These are phyloP conservation scores for Babesia gibsoni DNA, from an alignment of 169 alveolate genomes.

Conservation along the genomic window DNA sequence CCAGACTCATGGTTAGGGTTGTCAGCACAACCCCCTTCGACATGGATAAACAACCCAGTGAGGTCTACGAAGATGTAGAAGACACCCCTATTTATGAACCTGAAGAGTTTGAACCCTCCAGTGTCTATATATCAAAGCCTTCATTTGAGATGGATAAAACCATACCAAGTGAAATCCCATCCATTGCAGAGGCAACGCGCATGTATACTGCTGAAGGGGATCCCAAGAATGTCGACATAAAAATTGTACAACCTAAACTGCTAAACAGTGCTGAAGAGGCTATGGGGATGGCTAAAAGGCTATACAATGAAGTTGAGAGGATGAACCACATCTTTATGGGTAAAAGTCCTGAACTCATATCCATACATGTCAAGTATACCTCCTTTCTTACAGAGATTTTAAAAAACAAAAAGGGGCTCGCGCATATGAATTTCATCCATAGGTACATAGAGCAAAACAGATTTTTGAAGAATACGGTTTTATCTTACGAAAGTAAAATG, in stretches of 20 bases:
- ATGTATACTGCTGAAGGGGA: not conserved
- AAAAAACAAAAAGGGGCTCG: constrained; percentile 6
- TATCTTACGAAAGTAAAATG: not conserved
- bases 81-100: too few species aligned
- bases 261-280: constrained; percentile 21
- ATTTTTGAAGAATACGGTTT: not conserved
- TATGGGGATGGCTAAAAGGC: not conserved
- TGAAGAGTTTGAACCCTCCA: too few species aligned
- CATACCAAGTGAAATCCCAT: constrained; percentile 2
- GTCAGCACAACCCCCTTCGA: too few species aligned
- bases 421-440: constrained; percentile 6
- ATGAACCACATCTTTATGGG: constrained; percentile 22
- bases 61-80: too few species aligned
- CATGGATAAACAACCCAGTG: too few species aligned
- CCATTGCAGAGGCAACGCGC: not conserved
- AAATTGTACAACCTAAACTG: not conserved
- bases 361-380: not conserved
- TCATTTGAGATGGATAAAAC: not conserved
- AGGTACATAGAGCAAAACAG: constrained; percentile 9
- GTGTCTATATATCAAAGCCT: too few species aligned
- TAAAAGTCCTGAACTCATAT: not conserved
- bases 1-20: too few species aligned
- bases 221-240: not conserved
- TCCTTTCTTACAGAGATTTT: not conserved
- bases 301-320: constrained; percentile 4